Evolutionary conservation across 257 asterid species (phyloP).

Genomic region (Solanum neorickii): DNA sequence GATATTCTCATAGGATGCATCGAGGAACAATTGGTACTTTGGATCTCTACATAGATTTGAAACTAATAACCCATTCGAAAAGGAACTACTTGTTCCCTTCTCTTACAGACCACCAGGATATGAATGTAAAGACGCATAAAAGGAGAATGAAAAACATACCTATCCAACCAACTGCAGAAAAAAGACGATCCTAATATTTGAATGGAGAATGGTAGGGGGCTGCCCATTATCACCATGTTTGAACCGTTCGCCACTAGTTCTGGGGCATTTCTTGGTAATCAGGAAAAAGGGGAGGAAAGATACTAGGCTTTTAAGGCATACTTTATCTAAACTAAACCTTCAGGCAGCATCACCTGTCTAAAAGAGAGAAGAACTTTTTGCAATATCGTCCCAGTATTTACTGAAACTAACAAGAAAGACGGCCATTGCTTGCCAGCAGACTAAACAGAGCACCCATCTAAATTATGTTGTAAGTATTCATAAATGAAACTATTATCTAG

Average conservation of each 20-base stretch:
- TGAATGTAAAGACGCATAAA: not conserved
- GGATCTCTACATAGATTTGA: not conserved
- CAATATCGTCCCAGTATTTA: not conserved
- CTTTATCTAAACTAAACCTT: not conserved
- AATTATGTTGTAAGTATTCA: not conserved
- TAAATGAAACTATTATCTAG: not conserved
- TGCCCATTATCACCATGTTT: not conserved
- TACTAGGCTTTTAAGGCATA: not conserved
- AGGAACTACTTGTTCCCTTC: not conserved
- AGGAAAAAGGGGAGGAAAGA: not conserved
- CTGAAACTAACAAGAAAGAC: not conserved
- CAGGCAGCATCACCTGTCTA: not conserved
- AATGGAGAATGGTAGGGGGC: not conserved
- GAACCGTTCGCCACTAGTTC: not conserved
- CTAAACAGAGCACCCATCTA: not conserved
- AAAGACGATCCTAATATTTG: not conserved
- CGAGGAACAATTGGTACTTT: not conserved
- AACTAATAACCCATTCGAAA: not conserved
- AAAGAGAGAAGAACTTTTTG: not conserved
- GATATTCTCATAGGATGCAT: not conserved
- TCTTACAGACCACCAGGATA: not conserved
- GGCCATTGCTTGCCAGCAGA: not conserved
- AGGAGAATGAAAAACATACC: not conserved
- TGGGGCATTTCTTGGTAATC: not conserved
- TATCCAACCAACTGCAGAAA: not conserved